Evolutionary conservation across 257 asterid species (phyloP).

Genomic region (Solanum chiquidenum): DNA sequence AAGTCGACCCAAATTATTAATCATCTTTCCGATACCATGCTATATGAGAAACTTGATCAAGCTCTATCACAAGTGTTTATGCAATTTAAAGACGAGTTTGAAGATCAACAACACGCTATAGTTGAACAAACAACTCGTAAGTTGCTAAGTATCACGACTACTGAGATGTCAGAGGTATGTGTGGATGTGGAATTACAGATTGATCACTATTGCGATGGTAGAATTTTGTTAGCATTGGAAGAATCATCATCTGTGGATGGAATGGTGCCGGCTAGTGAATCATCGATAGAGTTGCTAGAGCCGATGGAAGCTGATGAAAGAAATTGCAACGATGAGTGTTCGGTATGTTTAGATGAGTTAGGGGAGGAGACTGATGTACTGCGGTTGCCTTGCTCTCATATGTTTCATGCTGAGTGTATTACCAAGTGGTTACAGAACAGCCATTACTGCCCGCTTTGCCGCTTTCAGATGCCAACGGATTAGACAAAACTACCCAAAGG

Average conservation of each 20-base stretch:
- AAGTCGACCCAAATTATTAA: neutral
- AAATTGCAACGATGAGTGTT: neutral
- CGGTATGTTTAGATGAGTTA: neutral
- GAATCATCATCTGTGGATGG: neutral
- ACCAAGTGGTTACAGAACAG: neutral
- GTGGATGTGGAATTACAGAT: neutral
- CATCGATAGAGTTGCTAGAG: neutral
- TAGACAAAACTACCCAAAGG: neutral
- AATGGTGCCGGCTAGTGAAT: neutral
- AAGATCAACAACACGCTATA: neutral
- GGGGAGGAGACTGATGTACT: neutral
- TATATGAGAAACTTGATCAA: neutral
- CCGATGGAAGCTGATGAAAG: neutral
- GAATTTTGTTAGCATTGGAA: neutral
- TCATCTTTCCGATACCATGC: neutral
- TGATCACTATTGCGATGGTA: neutral
- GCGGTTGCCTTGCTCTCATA: constrained; percentile 7
- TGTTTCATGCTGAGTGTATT: constrained; percentile 8
- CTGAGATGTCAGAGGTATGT: neutral
- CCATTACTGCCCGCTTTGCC: constrained; percentile 10
- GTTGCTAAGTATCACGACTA: neutral
- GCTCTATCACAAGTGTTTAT: neutral
- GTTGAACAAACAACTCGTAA: neutral
- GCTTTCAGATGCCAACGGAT: neutral
- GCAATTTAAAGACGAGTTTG: neutral